Evolutionary conservation across 805 yeast genomes (phyloP).

Genomic region (Candida pseudoglaebosa): DNA sequence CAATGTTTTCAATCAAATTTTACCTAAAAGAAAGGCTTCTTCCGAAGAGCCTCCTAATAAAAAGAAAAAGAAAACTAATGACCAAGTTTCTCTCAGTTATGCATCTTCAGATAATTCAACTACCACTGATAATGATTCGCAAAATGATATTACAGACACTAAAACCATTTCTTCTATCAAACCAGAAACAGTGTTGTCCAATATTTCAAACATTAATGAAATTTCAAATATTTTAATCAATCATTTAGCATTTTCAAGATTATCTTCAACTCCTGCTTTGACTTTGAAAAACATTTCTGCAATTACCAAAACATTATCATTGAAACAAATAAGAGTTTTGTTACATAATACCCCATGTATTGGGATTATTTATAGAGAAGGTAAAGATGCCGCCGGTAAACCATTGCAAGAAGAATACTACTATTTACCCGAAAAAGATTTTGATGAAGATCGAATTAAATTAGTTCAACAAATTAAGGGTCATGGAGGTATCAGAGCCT

Average conservation of each 20-base stretch:
- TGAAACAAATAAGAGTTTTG: conserved; percentile 41
- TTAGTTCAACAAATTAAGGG: conserved; percentile 79
- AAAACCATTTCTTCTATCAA: conserved; percentile 12
- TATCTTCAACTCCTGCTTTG: conserved; percentile 83
- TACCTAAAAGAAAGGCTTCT: conserved; percentile 12
- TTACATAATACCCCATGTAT: conserved; percentile 52
- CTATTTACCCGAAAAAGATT: conserved; percentile 80
- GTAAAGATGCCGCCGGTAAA: conserved; percentile 96
- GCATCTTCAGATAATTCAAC: conserved; percentile 26
- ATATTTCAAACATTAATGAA: conserved; percentile 39
- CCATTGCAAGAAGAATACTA: conserved; percentile 91
- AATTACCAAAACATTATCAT: conserved; percentile 43
- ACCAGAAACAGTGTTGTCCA: conserved; percentile 13
- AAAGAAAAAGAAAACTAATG: conserved; percentile 1
- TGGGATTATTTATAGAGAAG: conserved; percentile 85
- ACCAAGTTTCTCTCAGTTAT: conserved; percentile 1
- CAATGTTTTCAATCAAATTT: background rate
- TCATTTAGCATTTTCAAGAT: conserved; percentile 85
- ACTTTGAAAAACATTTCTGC: conserved; percentile 61
- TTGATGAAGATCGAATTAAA: conserved; percentile 61
- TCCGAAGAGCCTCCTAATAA: conserved; percentile 32
- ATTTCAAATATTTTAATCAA: conserved; percentile 68
- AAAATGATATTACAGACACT: conserved; percentile 18
- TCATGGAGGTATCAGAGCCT: conserved; percentile 72
- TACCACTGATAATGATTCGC: conserved; percentile 12